These are phyloP conservation scores for Neurospora sp. DNA, from an alignment of 495 filamentous ascomycete genomes.

Conservation along the genomic window DNA sequence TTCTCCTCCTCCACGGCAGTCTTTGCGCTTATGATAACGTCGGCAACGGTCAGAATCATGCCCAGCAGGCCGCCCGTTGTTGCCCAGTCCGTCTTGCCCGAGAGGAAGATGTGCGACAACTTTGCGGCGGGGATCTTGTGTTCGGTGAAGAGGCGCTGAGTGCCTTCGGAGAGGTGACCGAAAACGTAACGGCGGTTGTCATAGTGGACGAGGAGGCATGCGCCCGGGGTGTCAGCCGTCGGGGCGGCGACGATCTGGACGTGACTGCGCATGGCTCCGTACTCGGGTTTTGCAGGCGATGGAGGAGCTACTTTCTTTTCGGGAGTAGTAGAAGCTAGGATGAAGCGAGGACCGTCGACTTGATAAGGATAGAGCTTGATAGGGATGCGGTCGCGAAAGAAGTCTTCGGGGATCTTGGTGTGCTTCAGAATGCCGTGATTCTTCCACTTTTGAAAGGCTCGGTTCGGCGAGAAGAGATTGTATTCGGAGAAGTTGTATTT, in stretches of 20 bases:
- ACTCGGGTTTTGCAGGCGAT: not conserved
- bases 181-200: constrained; percentile 79
- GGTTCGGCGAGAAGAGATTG: not conserved
- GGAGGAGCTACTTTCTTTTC: not conserved
- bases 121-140: constrained; percentile 48
- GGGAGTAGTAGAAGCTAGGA: not conserved
- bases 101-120: constrained; percentile 67
- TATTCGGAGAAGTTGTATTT: not conserved
- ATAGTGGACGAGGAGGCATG: constrained; percentile 63
- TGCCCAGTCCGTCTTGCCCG: constrained; percentile 64
- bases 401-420: not conserved
- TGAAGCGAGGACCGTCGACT: not conserved
- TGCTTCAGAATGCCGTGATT: not conserved
- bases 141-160: constrained; percentile 67
- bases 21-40: constrained; percentile 34
- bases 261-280: constrained; percentile 51
- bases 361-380: constrained; percentile 1
- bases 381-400: not conserved
- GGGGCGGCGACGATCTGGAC: constrained; percentile 70
- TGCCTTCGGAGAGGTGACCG: constrained; percentile 73
- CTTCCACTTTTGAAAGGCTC: not conserved
- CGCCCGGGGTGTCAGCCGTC: constrained; percentile 84
- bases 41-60: constrained; percentile 71
- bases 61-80: constrained; percentile 75
- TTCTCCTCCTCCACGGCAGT: constrained; percentile 13